A percentile compares a stretch with the other conserved stretches of the same genome.
Conservation (phyloP, 2,329 filamentous ascomycete genomes). For the Leptographium galeiforme region DNA sequence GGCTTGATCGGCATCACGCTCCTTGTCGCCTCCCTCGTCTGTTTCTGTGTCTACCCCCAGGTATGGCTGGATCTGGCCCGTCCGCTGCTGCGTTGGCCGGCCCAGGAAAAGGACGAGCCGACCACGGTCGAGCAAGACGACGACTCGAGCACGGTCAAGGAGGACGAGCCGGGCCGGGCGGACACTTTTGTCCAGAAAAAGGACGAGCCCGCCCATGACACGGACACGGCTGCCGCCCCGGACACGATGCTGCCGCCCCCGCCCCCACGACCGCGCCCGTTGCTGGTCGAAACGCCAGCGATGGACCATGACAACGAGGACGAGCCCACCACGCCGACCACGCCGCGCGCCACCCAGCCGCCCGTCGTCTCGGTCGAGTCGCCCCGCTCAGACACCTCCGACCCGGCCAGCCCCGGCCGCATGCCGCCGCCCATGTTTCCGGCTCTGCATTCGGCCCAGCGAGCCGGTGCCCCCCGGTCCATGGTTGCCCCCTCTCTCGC, state of each 20-base stretch:
- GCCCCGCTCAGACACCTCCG: slow-evolving; percentile 1
- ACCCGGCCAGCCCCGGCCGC: slow-evolving; percentile 8
- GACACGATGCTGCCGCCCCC: slow-evolving; percentile 16
- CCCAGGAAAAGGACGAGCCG: not conserved
- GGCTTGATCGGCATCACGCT: slow-evolving; percentile 47
- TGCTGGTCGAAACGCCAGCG: not conserved
- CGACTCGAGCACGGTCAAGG: no score
- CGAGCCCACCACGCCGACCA: slow-evolving; percentile 35
- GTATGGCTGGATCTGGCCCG: slow-evolving; percentile 25
- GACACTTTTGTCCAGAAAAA: no score
- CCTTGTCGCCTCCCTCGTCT: slow-evolving; percentile 46
- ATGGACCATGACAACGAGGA: slow-evolving; percentile 14
- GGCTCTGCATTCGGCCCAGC: slow-evolving; percentile 36
- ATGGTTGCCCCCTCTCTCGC: not conserved
- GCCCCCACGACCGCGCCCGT: not conserved
- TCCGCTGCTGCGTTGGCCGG: slow-evolving; percentile 4
- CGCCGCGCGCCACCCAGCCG: slow-evolving; percentile 14
- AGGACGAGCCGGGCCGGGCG: no score
- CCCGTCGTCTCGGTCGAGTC: slow-evolving; percentile 33
- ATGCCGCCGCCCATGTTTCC: slow-evolving; percentile 31
- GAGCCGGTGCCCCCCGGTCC: slow-evolving; percentile 13
- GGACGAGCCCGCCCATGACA: no score
- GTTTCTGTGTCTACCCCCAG: slow-evolving; percentile 39
- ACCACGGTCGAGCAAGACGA: no score
- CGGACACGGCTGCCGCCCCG: no score